Evolutionary conservation across 169 alveolate species (phyloP).

Genomic region (Eimeria praecox): DNA sequence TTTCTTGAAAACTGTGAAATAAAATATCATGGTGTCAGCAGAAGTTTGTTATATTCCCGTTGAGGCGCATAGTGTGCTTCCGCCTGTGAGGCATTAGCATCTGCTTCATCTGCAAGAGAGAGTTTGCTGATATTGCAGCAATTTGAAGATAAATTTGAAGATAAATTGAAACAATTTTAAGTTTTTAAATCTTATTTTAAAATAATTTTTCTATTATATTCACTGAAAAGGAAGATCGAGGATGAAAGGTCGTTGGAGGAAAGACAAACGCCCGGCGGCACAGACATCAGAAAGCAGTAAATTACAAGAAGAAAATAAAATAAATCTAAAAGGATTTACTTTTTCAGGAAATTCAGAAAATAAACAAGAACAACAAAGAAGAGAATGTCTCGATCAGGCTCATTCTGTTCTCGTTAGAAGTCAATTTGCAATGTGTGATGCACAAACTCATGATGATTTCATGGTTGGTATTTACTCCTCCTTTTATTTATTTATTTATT

Average conservation of each 20-base stretch:
- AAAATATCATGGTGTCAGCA: no score
- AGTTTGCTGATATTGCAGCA: no score
- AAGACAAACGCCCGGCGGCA: constrained; percentile 42
- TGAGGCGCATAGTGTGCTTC: no score
- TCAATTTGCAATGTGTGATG: constrained; percentile 68
- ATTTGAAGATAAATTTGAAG: no score
- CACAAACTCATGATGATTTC: constrained; percentile 15
- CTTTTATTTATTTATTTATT: neutral
- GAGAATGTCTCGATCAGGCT: neutral
- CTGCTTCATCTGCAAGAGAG: no score
- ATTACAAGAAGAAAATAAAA: neutral
- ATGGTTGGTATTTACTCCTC: constrained; percentile 5
- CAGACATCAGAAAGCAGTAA: neutral
- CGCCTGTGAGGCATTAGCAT: no score
- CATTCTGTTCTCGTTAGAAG: constrained; percentile 29
- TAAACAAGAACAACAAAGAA: neutral
- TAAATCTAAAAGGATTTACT: neutral
- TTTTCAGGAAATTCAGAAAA: neutral
- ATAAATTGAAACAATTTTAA: no score
- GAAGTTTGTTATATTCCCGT: no score
- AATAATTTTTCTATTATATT: no score
- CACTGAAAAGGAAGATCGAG: no score
- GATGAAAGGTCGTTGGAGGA: constrained; percentile 75
- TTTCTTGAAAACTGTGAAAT: no score
- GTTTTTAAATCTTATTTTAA: no score